Base-by-base conservation (phyloP, 2,329 filamentous ascomycete genomes). In the Penicillium sp. region DNA sequence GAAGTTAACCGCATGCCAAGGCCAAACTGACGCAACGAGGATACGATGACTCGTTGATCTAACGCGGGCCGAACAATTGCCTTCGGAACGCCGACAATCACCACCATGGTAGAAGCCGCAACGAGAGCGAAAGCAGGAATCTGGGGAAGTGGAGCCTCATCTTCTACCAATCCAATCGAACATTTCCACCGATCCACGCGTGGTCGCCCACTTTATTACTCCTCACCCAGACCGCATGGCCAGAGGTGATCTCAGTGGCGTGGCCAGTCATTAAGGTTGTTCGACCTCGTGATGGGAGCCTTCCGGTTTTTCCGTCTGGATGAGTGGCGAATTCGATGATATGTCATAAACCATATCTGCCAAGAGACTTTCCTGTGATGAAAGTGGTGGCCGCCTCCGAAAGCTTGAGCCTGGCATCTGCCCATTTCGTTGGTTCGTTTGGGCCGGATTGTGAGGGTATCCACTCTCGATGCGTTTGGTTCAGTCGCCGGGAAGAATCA, bases 31-130 rank as follows among this genome's bases (percentile, higher is more conserved):
- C 55, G 25, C 38, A 60, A 50, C 12, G 47, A 14, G 49, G 41
- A 58, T 58, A 55, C 48, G 63, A 67, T 67, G 66, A 68, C 66
- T 48, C 66, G 58, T 67, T 65, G 55, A 68, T 31, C 59, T 61
- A 37, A 34, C 11, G 22, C 22, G 12, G 11, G 12, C 5, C 37
- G 34, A 34, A 20, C n/a, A 34, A 12, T 34, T 2, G 12, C 12
- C 14, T 12, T 25, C 35, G 20, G 20, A 39, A 17, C n/a, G 43
- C 17, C 25, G 45, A 41, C 39, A 34, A 51, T 34, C 17, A 53
- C 56, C 15, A 48, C 54, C 65, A 51, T 17, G 15, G 47, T 35
- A 25, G 53, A 39, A n/a, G 12, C 12, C 2, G 47, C 15, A 28
- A 14, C 4, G 34, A 20, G 28, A 1, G 8, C 10, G 25, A 35